Base-by-base conservation (phyloP, 108 stramenopile genomes). In the Fragilariopsis cylindrus region DNA sequence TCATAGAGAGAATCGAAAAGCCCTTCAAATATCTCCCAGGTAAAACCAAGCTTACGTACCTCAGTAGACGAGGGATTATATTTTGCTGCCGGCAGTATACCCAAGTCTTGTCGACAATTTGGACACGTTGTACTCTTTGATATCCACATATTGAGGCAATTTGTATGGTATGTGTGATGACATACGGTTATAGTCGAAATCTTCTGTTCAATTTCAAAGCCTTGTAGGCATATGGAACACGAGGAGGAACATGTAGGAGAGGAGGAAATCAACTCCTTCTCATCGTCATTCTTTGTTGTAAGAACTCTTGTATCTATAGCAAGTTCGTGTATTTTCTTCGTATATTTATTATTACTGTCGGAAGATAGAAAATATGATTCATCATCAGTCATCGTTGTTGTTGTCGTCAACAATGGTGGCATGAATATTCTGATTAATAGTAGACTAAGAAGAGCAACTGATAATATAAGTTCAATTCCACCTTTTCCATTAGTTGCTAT, bases 191-290 rank as follows among this genome's bases (percentile, higher is more conserved):
- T 60, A 18, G 41, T 8, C 8, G 78, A 79, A 7, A 79, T 19
- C 47, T 69, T 48, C 13, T 79, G 43, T 9, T 50, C 68, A 39
- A 48, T 67, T 16, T 68, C 60, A 30, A 73, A 73, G 47, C 47
- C n/a, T 41, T 71, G 48, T 5, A 79, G 57, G 55, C 78, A 79
- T 8, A 79, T 79, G 12, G 72, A 48, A 63, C 78, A 79, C 39
- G 44, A 57, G 11, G 58, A 48, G 52, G 30, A 45, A 15, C 43
- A 43, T 40, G 45, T n/a, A 15, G 53, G 52, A 55, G 67, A 68
- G 3, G 50, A 58, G 2, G 56, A 3, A 46, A 9, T 43, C 67
- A 58, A 58, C 16, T 63, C 58, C 8, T 62, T 76, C 39, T 58
- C 68, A 40, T 48, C 47, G 41, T 18, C n/a, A 48, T 58, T 75